Base-by-base conservation (phyloP, 768 basidiomycete genomes). In the Suillus fuscotomentosus region DNA sequence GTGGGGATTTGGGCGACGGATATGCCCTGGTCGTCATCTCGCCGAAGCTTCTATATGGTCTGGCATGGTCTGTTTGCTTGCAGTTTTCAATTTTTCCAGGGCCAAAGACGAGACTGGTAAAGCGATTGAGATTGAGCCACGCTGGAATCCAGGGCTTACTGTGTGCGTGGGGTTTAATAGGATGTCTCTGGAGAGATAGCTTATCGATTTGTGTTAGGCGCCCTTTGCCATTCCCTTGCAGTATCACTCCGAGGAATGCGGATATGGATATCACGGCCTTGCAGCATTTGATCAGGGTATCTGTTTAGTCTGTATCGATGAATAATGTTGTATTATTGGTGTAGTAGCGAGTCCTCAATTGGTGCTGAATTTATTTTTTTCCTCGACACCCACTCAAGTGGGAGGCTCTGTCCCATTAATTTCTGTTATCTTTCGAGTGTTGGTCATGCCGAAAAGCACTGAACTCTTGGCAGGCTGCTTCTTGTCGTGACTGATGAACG, bases 1-100 rank as follows among this genome's bases (percentile, higher is more conserved):
- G 5, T 64, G 60, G 27, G 63, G 63, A 20, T 64, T 64, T 54
- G 63, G 63, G 4, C 43, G 63, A 38, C 61, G 63, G 17, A 55
- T 64, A 24, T 51, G 63, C 39, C 36, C 53, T 63, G 63, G 63
- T 20, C 36, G 59, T 7, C 43, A 45, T 6, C 42, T 64, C 11
- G 60, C 63, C 17, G 59, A 61, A 20, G 47, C 63, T 38, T 60
- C 59, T 42, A 20, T 65, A 27, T 65, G 62, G 64, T 55, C 53
- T 11, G 64, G 51, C 15, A 65, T 65, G 43, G 50, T 22, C 7
- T 17, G 27, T 13, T 17, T 65, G 47, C 54, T 65, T 8, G 63
- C 64, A 3, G 61, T 39, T 6, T 54, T 65, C 31, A 22, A 39
- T 1, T 55, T 64, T 27, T 41, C 60, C 13, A 66, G n/a, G 51